Base-by-base conservation (phyloP, 108 stramenopile genomes). In the Cyclostephanos invisitatus region DNA sequence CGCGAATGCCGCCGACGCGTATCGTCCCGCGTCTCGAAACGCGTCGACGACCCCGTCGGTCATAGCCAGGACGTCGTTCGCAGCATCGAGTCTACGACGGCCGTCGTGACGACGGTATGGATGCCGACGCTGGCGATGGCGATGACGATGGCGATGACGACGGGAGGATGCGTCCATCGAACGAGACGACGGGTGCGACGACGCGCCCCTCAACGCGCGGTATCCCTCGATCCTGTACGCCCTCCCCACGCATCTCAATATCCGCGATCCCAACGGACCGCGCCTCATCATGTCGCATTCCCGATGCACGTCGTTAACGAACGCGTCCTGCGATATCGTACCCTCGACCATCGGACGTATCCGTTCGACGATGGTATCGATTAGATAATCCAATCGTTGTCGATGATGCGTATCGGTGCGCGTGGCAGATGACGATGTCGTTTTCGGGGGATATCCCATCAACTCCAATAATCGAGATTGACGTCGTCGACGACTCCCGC, bases 301-400 rank as follows among this genome's bases (percentile, higher is more conserved):
- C 32, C 63, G 61, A 36, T 81, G 59, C 7, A 88, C 24, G 21
- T 58, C 18, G 51, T 88, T 73, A 10, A 77, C 78, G 64, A 86
- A 80, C 3, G 67, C 22, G 2, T 73, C 53, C 27, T 77, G 72
- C 6, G 69, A 70, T 15, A 88, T 63, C 9, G 87, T 67, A 7
- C 83, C 90, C 72, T 93, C 92, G 15, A 93, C 89, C 36, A 87
- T 56, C 10, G 92, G 92, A 35, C 92, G 90, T 18, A 93, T 64
- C 7, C 64, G 70, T 76, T 91, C 92, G n/a, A 86, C 77, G 42
- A 89, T 72, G 18, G 72, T 65, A 0, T 77, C 74, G 12, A 87
- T 80, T 9, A 94, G 58, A 42, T 64, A 85, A 17, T 59, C 66
- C 12, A 91, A 58, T 58, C 92, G 81, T 17, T 65, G 40, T 53